Evolutionary conservation across 371 early-diverging fungal species (phyloP).

Genomic region (Saksenaea oblongispora): DNA sequence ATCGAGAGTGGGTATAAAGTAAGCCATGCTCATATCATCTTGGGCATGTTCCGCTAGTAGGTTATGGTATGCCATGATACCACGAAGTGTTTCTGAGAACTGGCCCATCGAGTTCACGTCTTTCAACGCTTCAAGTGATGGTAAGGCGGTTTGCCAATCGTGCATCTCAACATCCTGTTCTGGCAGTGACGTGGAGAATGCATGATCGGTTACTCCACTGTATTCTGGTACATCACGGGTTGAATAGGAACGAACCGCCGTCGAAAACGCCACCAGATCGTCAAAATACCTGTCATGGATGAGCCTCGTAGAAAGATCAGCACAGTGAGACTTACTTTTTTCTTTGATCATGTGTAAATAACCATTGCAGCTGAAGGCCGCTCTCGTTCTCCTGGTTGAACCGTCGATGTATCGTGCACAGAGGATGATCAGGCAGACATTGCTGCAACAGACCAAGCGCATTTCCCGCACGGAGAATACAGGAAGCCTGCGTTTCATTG

Average conservation of each 20-base stretch:
- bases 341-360: slow-evolving; percentile 6
- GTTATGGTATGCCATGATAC: slow-evolving; percentile 11
- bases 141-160: neutral
- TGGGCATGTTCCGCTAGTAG: slow-evolving; percentile 1
- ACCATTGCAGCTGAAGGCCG: slow-evolving; percentile 9
- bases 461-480: slow-evolving; percentile 35
- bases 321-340: slow-evolving; percentile 14
- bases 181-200: too few relatives aligned
- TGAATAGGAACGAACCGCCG: slow-evolving; percentile 4
- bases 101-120: slow-evolving; percentile 18
- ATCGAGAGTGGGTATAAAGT: slow-evolving; percentile 37
- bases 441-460: slow-evolving; percentile 26
- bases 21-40: neutral
- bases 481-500: slow-evolving; percentile 14
- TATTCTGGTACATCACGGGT: neutral
- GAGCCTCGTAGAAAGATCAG: neutral
- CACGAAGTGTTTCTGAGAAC: slow-evolving; percentile 16
- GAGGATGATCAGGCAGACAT: slow-evolving; percentile 31
- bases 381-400: neutral
- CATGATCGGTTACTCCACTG: neutral
- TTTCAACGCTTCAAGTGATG: slow-evolving; percentile 10
- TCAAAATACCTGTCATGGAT: slow-evolving; percentile 5
- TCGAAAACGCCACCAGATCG: neutral
- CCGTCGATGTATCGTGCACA: slow-evolving; percentile 14
- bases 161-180: neutral